phyloP scores from a whole-genome alignment of 352 stramenopile species.

The Phytopythium kandeliae region DNA sequence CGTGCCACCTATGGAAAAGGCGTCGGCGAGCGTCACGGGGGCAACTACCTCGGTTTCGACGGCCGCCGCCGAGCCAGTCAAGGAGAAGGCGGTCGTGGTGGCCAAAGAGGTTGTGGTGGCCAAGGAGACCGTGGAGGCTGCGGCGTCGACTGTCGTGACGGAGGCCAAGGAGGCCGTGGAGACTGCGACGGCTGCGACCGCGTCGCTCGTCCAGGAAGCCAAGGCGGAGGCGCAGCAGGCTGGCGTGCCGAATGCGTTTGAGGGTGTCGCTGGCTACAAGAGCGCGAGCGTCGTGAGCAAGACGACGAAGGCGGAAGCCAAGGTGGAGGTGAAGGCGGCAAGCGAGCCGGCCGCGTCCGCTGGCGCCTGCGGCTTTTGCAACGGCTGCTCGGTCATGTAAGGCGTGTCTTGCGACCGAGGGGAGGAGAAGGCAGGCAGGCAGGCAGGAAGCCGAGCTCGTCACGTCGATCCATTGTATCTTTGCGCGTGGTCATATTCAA shows the following conservation, averaged over 20 bases:
- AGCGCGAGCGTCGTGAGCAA: slow-evolving; percentile 26
- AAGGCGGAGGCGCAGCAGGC: neutral
- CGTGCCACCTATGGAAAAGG: neutral
- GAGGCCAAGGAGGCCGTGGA: slow-evolving; percentile 2
- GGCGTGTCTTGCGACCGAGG: no score
- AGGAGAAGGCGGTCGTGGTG: neutral
- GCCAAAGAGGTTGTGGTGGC: neutral
- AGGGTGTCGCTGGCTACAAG: slow-evolving; percentile 29
- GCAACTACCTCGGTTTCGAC: neutral
- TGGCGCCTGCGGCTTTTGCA: slow-evolving; percentile 20
- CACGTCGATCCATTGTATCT: no score
- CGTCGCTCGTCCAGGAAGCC: neutral
- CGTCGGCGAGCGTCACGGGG: neutral
- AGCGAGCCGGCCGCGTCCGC: slow-evolving; percentile 12
- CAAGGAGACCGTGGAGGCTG: neutral
- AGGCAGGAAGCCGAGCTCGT: slow-evolving; percentile 2
- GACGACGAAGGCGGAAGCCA: slow-evolving; percentile 17
- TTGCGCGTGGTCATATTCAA: no score
- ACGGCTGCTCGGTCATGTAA: slow-evolving; percentile 18
- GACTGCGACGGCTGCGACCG: slow-evolving; percentile 1
- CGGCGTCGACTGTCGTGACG: slow-evolving; percentile 1
- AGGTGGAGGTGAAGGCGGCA: slow-evolving; percentile 12
- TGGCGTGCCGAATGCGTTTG: neutral
- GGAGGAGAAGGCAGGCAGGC: neutral
- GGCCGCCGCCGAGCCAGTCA: neutral